Evolutionary conservation across 2,329 filamentous ascomycete genomes (phyloP), one percentile per base, ranked within the genome.

Genomic region (Raffaelea ambrosiae): DNA sequence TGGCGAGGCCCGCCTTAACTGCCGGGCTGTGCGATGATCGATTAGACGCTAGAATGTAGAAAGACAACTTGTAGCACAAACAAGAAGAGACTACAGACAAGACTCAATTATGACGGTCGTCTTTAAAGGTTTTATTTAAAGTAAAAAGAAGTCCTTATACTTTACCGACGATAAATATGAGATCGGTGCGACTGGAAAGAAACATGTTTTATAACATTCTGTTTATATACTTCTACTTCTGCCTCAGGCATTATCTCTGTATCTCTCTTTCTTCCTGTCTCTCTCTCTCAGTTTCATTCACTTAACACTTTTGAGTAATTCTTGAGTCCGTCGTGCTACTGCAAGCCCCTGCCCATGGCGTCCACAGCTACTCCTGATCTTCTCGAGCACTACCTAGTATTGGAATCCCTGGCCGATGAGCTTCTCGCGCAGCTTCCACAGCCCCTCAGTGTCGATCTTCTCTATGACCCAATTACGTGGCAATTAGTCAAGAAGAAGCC

Each of bases 381-480:
- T n/a, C n/a, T 9, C 31, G 16, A 33, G 9, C 16, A 33, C 31
- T 5, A 18, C 19, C 35, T 44, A 52, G 21, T 48, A 50, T 2
- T 40, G 38, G 50, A 68, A 68, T 40, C 61, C 56, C 44, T 69
- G 58, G 2, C 61, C 62, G 8, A 71, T 66, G 41, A 71, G 53
- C 54, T 65, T 55, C 60, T 70, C 66, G 18, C 64, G 69, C 40
- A 70, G 26, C 36, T 59, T 59, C 70, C 69, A 72, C 42, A 72
- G 56, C 55, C 56, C 66, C 46, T 65, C 63, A 1, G 69, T 67
- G 43, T 55, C 54, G 54, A 47, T 51, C 48, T 40, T 11, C 55
- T 51, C 45, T 51, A 29, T 43, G 54, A 46, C 40, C 45, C 29
- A 66, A 69, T 53, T 19, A 22, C 33, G 16, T 26, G 23, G 21